These are phyloP conservation scores for Graphilbum fragrans DNA, from an alignment of 2,329 filamentous ascomycete species.

Conservation along the genomic window DNA sequence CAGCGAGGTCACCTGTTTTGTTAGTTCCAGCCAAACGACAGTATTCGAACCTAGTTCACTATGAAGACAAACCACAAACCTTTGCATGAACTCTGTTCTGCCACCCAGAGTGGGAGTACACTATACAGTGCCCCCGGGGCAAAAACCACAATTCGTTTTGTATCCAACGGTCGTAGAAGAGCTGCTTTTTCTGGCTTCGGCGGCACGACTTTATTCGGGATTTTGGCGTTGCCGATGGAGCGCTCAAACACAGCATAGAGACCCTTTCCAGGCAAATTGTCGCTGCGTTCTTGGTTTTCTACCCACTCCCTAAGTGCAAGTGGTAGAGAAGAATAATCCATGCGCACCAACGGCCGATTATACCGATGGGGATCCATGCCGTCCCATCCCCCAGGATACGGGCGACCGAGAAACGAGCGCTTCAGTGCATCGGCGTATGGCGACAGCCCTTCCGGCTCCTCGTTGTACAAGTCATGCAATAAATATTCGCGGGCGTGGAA, in stretches of 20 bases:
- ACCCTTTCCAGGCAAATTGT: conserved; percentile 17
- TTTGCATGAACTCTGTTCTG: conserved; percentile 27
- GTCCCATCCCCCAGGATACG: conserved; percentile 39
- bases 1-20: conserved; percentile 15
- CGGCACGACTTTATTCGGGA: conserved; percentile 23
- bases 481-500: conserved; percentile 28
- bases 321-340: conserved; percentile 32
- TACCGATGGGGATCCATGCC: conserved; percentile 39
- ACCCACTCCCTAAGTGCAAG: conserved; percentile 34
- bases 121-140: conserved; percentile 39
- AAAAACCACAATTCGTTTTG: conserved; percentile 31
- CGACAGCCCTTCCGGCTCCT: conserved; percentile 24
- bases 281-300: conserved; percentile 24
- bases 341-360: conserved; percentile 32
- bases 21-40: background rate
- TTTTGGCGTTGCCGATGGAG: conserved; percentile 23
- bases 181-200: conserved; percentile 15
- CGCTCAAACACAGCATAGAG: conserved; percentile 29
- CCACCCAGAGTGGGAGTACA: conserved; percentile 36
- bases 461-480: conserved; percentile 27
- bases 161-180: conserved; percentile 17
- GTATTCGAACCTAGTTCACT: conserved; percentile 8
- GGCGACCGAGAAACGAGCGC: conserved; percentile 23
- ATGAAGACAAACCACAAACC: too few species aligned
- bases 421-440: conserved; percentile 28